phyloP scores from a whole-genome alignment of 495 filamentous ascomycete species.

The Parachaetomium inaequale region DNA sequence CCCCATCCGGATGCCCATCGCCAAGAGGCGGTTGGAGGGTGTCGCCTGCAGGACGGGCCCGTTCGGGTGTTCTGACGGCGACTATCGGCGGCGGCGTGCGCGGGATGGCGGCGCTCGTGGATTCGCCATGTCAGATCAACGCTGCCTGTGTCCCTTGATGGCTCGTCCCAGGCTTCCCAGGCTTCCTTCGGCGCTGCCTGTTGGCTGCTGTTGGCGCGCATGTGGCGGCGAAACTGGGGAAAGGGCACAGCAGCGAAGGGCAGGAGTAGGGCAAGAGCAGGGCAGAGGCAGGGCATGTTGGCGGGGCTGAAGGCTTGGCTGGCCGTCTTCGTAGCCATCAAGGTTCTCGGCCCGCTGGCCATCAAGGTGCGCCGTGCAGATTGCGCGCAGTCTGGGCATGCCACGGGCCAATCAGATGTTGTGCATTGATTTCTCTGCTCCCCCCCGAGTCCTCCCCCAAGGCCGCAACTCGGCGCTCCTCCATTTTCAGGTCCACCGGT shows the following conservation, averaged over 20 bases:
- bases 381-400: conserved; percentile 14
- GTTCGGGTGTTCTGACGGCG: no score
- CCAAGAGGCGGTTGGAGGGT: not conserved
- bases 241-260: not conserved
- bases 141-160: not conserved
- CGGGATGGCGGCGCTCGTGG: not conserved
- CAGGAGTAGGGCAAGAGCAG: no score
- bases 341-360: conserved; percentile 18
- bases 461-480: not conserved
- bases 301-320: conserved; percentile 1
- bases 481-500: not conserved
- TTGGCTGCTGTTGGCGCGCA: not conserved
- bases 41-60: not conserved
- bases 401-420: conserved; percentile 16
- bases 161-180: no score
- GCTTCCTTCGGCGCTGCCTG: not conserved
- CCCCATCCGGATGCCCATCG: not conserved
- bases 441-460: not conserved
- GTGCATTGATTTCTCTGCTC: conserved; percentile 11
- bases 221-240: not conserved
- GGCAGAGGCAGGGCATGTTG: not conserved
- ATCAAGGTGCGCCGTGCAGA: conserved; percentile 17
- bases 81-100: not conserved
- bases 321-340: conserved; percentile 7
- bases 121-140: not conserved